Conservation (phyloP, 1,284 basidiomycete genomes). For the Sphagnurus paluster region DNA sequence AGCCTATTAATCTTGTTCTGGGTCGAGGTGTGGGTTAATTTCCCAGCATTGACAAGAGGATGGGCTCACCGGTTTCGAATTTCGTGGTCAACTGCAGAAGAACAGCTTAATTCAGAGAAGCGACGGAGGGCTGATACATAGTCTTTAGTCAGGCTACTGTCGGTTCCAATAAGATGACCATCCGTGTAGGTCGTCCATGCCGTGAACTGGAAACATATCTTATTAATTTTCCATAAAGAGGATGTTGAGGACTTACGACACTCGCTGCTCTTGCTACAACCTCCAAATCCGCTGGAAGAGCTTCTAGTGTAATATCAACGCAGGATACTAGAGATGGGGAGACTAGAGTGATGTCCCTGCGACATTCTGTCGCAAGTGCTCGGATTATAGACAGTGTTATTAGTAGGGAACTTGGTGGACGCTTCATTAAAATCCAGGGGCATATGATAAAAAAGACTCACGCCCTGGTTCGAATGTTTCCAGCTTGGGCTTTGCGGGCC, state of each 20-base stretch:
- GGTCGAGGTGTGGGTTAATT: constrained; percentile 3
- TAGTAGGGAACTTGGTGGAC: constrained; percentile 65
- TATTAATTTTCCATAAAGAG: not conserved
- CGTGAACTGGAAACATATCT: constrained; percentile 60
- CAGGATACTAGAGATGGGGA: constrained; percentile 78
- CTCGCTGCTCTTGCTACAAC: constrained; percentile 82
- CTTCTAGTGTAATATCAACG: constrained; percentile 66
- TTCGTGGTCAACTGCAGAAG: constrained; percentile 56
- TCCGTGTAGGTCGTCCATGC: constrained; percentile 94
- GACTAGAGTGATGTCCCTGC: constrained; percentile 83
- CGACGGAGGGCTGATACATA: constrained; percentile 72
- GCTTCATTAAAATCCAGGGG: not conserved
- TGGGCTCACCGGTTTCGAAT: constrained; percentile 62
- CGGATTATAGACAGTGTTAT: constrained; percentile 88
- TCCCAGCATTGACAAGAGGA: not conserved
- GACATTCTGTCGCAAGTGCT: constrained; percentile 87
- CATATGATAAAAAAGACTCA: constrained; percentile 42
- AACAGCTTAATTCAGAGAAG: constrained; percentile 66
- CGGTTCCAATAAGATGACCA: constrained; percentile 78
- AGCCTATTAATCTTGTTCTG: constrained; percentile 84
- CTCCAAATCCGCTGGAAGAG: constrained; percentile 77
- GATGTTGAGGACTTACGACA: constrained; percentile 54
- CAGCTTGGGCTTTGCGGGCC: constrained; percentile 64
- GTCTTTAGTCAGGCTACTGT: constrained; percentile 66
- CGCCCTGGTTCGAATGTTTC: constrained; percentile 80